A percentile compares a stretch with the other conserved stretches of the same genome.
Evolutionary conservation across 805 yeast species (phyloP).

Genomic region (Candida chauliodis): DNA sequence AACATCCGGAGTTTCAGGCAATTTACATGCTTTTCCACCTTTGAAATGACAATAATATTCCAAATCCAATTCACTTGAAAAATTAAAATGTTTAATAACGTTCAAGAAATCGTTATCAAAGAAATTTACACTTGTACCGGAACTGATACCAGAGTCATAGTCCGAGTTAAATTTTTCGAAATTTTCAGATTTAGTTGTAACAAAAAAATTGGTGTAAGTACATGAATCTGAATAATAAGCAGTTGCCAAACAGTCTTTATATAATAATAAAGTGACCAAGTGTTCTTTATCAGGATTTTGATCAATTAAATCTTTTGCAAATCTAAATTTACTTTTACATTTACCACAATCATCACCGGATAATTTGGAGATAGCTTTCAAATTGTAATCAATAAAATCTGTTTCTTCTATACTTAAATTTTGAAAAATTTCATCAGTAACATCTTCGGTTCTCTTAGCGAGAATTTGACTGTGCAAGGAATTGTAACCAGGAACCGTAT

Average conservation of each 20-base stretch:
- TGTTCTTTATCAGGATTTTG: constrained; percentile 30
- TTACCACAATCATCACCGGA: constrained; percentile 32
- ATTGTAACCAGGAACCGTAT: constrained; percentile 14
- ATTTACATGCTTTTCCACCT: constrained; percentile 38
- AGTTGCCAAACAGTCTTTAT: constrained; percentile 28
- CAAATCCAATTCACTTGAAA: constrained; percentile 33
- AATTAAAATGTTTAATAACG: constrained; percentile 32
- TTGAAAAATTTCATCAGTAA: constrained; percentile 22
- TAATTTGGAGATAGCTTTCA: constrained; percentile 22
- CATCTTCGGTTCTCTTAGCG: constrained; percentile 15
- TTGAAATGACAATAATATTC: constrained; percentile 55
- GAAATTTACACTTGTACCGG: constrained; percentile 27
- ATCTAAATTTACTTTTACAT: constrained; percentile 34
- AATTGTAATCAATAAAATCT: constrained; percentile 27
- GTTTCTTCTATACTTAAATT: constrained; percentile 21
- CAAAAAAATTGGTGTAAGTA: constrained; percentile 33
- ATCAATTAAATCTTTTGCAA: constrained; percentile 23
- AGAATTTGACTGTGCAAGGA: constrained; percentile 23
- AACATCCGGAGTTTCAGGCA: constrained; percentile 51
- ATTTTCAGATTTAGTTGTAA: constrained; percentile 29
- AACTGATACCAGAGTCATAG: constrained; percentile 21
- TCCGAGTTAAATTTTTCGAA: constrained; percentile 16
- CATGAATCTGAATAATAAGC: constrained; percentile 29
- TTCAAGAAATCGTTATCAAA: constrained; percentile 38
- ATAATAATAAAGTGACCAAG: constrained; percentile 32